phyloP scores from a whole-genome alignment of 2,329 filamentous ascomycete genomes.

The Emergomyces africanus region DNA sequence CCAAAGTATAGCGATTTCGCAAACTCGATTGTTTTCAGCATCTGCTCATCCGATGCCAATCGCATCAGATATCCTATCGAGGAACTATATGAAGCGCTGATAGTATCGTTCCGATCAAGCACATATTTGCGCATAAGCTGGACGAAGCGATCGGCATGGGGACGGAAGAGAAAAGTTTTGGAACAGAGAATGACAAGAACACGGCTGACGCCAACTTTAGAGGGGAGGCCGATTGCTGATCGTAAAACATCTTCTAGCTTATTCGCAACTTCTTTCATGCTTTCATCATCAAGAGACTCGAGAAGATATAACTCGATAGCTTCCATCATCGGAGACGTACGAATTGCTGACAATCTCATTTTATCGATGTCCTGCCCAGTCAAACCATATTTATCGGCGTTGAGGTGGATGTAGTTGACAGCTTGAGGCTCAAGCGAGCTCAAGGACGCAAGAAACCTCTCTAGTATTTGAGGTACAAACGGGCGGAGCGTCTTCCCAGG shows the following conservation, averaged over 20 bases:
- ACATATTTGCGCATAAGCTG: slow-evolving; percentile 67
- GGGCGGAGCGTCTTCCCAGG: slow-evolving; percentile 60
- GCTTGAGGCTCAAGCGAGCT: slow-evolving; percentile 81
- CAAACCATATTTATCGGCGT: slow-evolving; percentile 69
- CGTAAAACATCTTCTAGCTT: slow-evolving; percentile 69
- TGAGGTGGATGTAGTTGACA: slow-evolving; percentile 86
- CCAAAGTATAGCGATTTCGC: slow-evolving; percentile 63
- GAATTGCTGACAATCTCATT: slow-evolving; percentile 66
- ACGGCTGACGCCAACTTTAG: slow-evolving; percentile 81
- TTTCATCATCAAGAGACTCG: slow-evolving; percentile 63
- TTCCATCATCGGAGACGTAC: slow-evolving; percentile 79
- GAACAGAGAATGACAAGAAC: slow-evolving; percentile 77
- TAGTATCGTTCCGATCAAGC: slow-evolving; percentile 86
- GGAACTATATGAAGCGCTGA: slow-evolving; percentile 76
- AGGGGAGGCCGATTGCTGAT: slow-evolving; percentile 76
- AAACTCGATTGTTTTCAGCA: slow-evolving; percentile 42
- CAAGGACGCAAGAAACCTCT: slow-evolving; percentile 66
- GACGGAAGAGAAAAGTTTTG: slow-evolving; percentile 58
- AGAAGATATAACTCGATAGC: slow-evolving; percentile 73
- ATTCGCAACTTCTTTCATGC: slow-evolving; percentile 63
- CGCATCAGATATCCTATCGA: slow-evolving; percentile 75
- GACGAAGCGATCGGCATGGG: slow-evolving; percentile 63
- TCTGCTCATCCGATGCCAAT: slow-evolving; percentile 45
- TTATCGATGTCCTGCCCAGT: slow-evolving; percentile 86
- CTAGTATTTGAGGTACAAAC: slow-evolving; percentile 70